Conservation (phyloP, 163 green algal genomes). For the Volvox carteri region DNA sequence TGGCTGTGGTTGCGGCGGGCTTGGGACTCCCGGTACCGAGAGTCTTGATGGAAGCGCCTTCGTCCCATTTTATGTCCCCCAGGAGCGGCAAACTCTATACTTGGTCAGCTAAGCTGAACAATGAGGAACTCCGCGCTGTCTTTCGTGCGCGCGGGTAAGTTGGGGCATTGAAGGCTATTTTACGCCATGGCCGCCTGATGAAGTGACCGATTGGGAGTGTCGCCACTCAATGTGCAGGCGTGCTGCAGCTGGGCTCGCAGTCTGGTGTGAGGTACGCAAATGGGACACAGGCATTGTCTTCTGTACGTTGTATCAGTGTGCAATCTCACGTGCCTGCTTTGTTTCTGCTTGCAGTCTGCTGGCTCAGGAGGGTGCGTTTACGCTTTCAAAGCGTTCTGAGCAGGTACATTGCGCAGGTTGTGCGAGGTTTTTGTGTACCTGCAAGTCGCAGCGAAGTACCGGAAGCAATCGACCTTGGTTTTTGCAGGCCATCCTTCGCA, state of each 20-base stretch:
- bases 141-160: conserved; percentile 44
- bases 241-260: conserved; percentile 49
- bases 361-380: conserved; percentile 38
- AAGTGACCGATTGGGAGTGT: neutral
- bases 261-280: conserved; percentile 34
- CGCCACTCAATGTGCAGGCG: conserved; percentile 4
- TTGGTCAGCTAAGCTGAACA: conserved; percentile 19
- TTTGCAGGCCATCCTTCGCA: conserved; percentile 37
- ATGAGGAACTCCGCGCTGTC: conserved; percentile 54
- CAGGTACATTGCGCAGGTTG: conserved; percentile 22
- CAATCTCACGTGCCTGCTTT: conserved; percentile 19
- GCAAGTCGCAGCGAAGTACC: neutral
- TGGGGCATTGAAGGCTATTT: neutral
- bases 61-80: neutral
- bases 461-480: conserved; percentile 19
- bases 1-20: neutral
- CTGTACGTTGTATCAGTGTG: neutral
- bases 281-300: neutral
- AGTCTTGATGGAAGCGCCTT: conserved; percentile 40
- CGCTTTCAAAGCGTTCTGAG: conserved; percentile 53
- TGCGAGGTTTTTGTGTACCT: neutral
- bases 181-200: conserved; percentile 6
- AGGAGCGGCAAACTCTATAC: conserved; percentile 33
- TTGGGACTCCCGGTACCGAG: conserved; percentile 5
- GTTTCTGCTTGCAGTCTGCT: conserved; percentile 50